Percentiles rank a stretch among this genome's conserved stretches.
These are phyloP conservation scores for Eimeria acervulina DNA, from an alignment of 169 alveolate species.

Conservation along the genomic window DNA sequence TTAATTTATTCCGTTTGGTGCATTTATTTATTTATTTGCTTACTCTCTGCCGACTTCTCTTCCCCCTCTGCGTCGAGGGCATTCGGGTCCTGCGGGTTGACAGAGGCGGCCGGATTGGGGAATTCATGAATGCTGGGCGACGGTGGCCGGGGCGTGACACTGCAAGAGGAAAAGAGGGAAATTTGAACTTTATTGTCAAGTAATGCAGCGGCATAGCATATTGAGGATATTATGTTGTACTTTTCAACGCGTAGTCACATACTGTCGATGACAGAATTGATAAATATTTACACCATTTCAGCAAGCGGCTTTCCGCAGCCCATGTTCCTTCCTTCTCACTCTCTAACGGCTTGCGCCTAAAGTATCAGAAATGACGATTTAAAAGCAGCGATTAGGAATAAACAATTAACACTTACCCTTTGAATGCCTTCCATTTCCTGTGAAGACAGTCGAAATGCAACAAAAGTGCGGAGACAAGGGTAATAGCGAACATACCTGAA, in stretches of 20 bases:
- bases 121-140: slow-evolving; percentile 77
- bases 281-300: neutral
- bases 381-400: neutral
- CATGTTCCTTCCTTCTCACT: slow-evolving; percentile 34
- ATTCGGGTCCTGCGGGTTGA: slow-evolving; percentile 51
- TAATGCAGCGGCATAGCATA: too few species aligned
- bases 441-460: neutral
- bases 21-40: neutral
- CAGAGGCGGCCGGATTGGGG: slow-evolving; percentile 70
- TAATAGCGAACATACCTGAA: slow-evolving; percentile 15
- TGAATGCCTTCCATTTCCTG: slow-evolving; percentile 80
- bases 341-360: slow-evolving; percentile 67
- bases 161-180: too few species aligned
- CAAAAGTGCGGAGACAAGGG: neutral
- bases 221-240: too few species aligned
- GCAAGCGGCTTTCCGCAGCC: too few species aligned
- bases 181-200: too few species aligned
- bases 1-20: too few species aligned
- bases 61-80: slow-evolving; percentile 74
- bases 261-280: neutral
- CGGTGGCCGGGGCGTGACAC: slow-evolving; percentile 61
- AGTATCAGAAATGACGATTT: neutral
- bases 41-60: slow-evolving; percentile 54
- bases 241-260: too few species aligned
- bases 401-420: slow-evolving; percentile 9